Evolutionary conservation across 148 eudicot species (phyloP).

Genomic region (Limonium bicolor): DNA sequence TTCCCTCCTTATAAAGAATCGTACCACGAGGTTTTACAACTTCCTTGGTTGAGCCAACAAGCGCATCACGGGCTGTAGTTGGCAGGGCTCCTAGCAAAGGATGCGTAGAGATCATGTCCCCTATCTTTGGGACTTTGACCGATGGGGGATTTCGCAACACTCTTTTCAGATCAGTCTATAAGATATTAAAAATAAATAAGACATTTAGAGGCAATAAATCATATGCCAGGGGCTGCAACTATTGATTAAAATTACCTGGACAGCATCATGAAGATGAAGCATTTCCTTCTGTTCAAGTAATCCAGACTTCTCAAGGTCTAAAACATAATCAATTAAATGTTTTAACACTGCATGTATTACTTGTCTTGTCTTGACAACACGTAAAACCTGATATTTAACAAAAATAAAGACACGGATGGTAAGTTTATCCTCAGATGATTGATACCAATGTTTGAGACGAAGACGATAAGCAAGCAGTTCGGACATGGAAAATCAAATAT

Average conservation of each 20-base stretch:
- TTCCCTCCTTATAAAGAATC: conserved; percentile 58
- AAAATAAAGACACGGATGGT: background rate
- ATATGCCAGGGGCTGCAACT: background rate
- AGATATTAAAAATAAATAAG: conserved; percentile 3
- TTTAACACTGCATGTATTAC: conserved; percentile 71
- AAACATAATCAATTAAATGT: conserved; percentile 59
- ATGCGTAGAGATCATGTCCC: conserved; percentile 43
- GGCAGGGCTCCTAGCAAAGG: conserved; percentile 84
- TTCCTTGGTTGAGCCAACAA: conserved; percentile 61
- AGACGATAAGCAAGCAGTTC: too few relatives aligned
- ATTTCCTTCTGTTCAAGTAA: conserved; percentile 75
- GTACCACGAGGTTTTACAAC: conserved; percentile 51
- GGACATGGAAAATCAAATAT: background rate
- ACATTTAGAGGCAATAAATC: background rate
- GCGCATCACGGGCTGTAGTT: conserved; percentile 28
- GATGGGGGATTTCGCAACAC: conserved; percentile 69
- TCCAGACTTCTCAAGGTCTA: conserved; percentile 76
- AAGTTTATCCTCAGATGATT: background rate
- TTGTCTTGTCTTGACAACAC: conserved; percentile 81
- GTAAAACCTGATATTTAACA: conserved; percentile 42
- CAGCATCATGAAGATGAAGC: conserved; percentile 80
- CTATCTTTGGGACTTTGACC: conserved; percentile 60
- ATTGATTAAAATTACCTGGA: conserved; percentile 70
- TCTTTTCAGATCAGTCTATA: conserved; percentile 79
- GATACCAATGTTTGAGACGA: too few relatives aligned